phyloP scores from a whole-genome alignment of 2,329 filamentous ascomycete genomes.

The Fusarium praegraminearum region DNA sequence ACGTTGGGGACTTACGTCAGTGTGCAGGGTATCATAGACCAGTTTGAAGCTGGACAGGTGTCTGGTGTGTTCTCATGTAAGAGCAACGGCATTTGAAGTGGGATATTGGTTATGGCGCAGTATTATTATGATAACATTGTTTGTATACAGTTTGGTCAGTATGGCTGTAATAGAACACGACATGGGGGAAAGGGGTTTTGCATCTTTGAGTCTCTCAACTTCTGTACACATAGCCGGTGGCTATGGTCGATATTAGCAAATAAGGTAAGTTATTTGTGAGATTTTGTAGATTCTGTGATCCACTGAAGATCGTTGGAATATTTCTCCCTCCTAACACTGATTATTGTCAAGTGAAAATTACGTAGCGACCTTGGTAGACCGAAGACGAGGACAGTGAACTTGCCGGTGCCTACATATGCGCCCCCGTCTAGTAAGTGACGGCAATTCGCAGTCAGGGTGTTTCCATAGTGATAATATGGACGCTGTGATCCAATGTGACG shows the following conservation, averaged over 20 bases:
- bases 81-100: slow-evolving; percentile 70
- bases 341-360: background rate
- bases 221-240: background rate
- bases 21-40: slow-evolving; percentile 79
- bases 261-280: background rate
- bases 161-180: background rate
- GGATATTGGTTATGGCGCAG: rapidly evolving
- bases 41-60: slow-evolving; percentile 74
- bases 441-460: background rate
- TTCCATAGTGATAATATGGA: background rate
- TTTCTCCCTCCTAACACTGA: no score
- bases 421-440: background rate
- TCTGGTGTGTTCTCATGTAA: slow-evolving; percentile 80
- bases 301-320: background rate
- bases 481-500: rapidly evolving
- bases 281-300: background rate
- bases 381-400: background rate
- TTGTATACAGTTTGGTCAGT: background rate
- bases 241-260: background rate
- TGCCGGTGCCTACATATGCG: background rate
- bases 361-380: no score
- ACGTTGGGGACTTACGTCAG: slow-evolving; percentile 83
- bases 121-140: background rate
- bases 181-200: background rate
- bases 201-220: background rate